A percentile compares a stretch with the other conserved stretches of the same genome.
Conservation (phyloP, 176 grass and related monocot genomes). For the Paspalum notatum region DNA sequence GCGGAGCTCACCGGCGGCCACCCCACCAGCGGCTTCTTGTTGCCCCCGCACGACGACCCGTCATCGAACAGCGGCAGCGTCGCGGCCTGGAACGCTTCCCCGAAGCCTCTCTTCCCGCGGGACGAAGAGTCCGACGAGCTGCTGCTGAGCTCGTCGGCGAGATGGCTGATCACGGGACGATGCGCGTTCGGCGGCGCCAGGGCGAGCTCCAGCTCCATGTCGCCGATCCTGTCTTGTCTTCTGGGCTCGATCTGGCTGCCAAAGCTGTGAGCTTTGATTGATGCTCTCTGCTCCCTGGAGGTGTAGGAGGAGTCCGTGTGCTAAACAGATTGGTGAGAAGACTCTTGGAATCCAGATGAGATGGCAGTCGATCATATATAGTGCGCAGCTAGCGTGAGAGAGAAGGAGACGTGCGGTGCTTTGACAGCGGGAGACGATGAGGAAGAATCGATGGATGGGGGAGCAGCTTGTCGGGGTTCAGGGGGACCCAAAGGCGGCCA, state of each 20-base stretch:
- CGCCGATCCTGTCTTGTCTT: too few species aligned
- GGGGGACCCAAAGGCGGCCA: slow-evolving; percentile 58
- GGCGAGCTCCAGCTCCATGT: slow-evolving; percentile 89
- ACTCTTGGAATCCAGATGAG: neutral
- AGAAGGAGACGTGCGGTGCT: slow-evolving; percentile 16
- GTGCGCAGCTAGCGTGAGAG: neutral
- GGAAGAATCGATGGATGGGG: slow-evolving; percentile 29
- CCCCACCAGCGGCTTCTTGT: slow-evolving; percentile 59
- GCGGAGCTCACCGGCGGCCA: slow-evolving; percentile 84
- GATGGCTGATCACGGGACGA: neutral
- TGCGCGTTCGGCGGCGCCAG: slow-evolving; percentile 59
- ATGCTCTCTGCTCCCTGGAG: neutral
- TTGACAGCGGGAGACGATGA: slow-evolving; percentile 23
- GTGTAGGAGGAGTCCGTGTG: neutral
- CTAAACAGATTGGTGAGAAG: slow-evolving; percentile 13
- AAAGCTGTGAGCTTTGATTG: neutral
- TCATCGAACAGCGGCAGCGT: slow-evolving; percentile 73
- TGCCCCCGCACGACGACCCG: slow-evolving; percentile 6
- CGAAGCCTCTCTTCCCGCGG: slow-evolving; percentile 59
- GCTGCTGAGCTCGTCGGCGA: neutral
- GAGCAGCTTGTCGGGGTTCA: slow-evolving; percentile 63
- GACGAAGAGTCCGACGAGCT: neutral
- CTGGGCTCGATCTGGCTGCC: neutral
- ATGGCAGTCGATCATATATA: neutral
- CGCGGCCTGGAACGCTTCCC: slow-evolving; percentile 39